Percentiles rank a stretch among this genome's conserved stretches.
These are phyloP conservation scores for Psilocybe subaeruginosa DNA, from an alignment of 768 basidiomycete species.

Conservation along the genomic window DNA sequence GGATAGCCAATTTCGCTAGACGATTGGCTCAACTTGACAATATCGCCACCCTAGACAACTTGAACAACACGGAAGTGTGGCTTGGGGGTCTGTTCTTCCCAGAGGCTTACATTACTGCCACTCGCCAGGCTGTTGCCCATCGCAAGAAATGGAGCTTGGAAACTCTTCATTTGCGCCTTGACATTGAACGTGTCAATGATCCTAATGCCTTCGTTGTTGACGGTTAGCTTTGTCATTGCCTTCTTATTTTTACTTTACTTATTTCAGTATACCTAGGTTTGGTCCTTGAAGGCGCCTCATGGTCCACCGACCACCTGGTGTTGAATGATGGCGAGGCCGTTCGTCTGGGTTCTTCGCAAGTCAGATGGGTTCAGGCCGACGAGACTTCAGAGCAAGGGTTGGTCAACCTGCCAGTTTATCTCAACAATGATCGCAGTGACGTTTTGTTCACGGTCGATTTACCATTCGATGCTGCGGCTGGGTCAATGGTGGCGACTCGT, in stretches of 20 bases:
- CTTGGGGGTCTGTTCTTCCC: conserved; percentile 96
- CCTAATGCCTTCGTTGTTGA: conserved; percentile 84
- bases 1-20: conserved; percentile 81
- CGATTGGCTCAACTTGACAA: conserved; percentile 83
- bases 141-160: conserved; percentile 92
- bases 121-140: conserved; percentile 94
- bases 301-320: conserved; percentile 67
- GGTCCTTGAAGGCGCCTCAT: conserved; percentile 84
- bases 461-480: conserved; percentile 69
- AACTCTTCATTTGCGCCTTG: conserved; percentile 77
- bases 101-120: conserved; percentile 94
- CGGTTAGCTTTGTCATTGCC: conserved; percentile 52
- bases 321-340: conserved; percentile 88
- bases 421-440: conserved; percentile 88
- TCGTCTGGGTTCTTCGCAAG: conserved; percentile 77
- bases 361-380: conserved; percentile 80
- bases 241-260: neutral
- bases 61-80: conserved; percentile 81
- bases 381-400: conserved; percentile 40
- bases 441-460: conserved; percentile 90
- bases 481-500: conserved; percentile 78
- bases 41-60: conserved; percentile 65
- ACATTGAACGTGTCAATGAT: conserved; percentile 80
- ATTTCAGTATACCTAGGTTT: conserved; percentile 56
- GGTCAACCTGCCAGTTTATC: conserved; percentile 89